Evolutionary conservation across 306 rosid species (phyloP).

Genomic region (Cicer arietinum): DNA sequence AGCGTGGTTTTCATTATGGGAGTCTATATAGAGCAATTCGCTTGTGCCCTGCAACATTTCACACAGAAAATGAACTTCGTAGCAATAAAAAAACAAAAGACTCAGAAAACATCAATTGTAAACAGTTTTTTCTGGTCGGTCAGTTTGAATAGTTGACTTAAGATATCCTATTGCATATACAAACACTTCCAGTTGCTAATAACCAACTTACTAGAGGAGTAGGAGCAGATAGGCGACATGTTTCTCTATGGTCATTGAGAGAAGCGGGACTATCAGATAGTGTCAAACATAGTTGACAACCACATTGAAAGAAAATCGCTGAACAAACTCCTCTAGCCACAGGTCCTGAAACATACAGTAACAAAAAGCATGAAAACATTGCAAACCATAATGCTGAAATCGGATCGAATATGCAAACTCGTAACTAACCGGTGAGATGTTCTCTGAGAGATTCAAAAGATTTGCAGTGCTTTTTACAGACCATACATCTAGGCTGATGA

Average conservation of each 20-base stretch:
- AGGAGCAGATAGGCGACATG: constrained; percentile 62
- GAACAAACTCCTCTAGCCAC: constrained; percentile 64
- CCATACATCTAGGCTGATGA: constrained; percentile 79
- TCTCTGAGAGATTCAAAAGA: constrained; percentile 86
- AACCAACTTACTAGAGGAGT: constrained; percentile 56
- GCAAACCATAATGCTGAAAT: constrained; percentile 14
- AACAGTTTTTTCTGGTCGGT: constrained; percentile 32
- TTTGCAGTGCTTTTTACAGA: constrained; percentile 77
- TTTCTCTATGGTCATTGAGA: constrained; percentile 59
- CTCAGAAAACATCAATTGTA: constrained; percentile 21
- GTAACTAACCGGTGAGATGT: constrained; percentile 66
- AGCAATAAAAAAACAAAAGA: constrained; percentile 29
- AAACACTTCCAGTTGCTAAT: neutral
- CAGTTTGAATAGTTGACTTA: constrained; percentile 6
- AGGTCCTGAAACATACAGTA: constrained; percentile 59
- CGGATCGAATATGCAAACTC: constrained; percentile 21
- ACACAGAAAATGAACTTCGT: constrained; percentile 31
- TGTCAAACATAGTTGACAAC: constrained; percentile 72
- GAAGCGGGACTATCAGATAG: constrained; percentile 54
- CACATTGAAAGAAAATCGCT: constrained; percentile 56
- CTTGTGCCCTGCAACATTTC: constrained; percentile 63
- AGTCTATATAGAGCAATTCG: constrained; percentile 34
- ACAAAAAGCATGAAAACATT: constrained; percentile 33
- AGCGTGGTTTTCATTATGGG: constrained; percentile 43
- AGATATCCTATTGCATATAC: neutral